These are phyloP conservation scores for Rauvolfia tetraphylla DNA, from an alignment of 257 asterid genomes.

Conservation along the genomic window DNA sequence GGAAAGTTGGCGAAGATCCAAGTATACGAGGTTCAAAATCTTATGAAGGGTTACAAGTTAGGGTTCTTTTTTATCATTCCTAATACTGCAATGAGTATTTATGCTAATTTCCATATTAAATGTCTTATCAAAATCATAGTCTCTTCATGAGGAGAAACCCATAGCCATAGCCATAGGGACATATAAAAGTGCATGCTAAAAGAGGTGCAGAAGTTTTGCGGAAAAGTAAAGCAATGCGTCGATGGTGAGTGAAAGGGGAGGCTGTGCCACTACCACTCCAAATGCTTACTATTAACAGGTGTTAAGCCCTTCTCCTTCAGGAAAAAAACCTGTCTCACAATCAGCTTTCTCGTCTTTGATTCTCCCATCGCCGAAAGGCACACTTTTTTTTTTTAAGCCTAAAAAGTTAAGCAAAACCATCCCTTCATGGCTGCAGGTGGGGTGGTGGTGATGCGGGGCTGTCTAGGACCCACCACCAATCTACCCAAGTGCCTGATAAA, in stretches of 20 bases:
- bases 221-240: constrained; percentile 13
- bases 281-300: constrained; percentile 24
- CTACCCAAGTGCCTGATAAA: not conserved
- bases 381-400: constrained; percentile 11
- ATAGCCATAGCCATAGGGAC: constrained; percentile 23
- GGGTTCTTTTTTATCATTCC: constrained; percentile 15
- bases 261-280: constrained; percentile 7
- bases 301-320: constrained; percentile 17
- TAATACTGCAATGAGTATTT: constrained; percentile 30
- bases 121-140: constrained; percentile 21
- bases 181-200: not conserved
- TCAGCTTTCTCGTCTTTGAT: constrained; percentile 14
- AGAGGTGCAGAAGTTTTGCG: not conserved
- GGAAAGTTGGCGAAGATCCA: not conserved
- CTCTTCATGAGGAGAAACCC: constrained; percentile 6
- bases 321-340: constrained; percentile 5
- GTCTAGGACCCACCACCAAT: constrained; percentile 14
- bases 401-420: constrained; percentile 6
- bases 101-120: constrained; percentile 32
- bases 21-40: no score
- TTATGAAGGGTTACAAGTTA: no score
- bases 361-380: constrained; percentile 43
- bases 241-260: not conserved
- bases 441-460: not conserved
- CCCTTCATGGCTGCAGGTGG: not conserved